Base-by-base conservation (phyloP, 345 rosid genomes). In the Physaria fendleri region DNA sequence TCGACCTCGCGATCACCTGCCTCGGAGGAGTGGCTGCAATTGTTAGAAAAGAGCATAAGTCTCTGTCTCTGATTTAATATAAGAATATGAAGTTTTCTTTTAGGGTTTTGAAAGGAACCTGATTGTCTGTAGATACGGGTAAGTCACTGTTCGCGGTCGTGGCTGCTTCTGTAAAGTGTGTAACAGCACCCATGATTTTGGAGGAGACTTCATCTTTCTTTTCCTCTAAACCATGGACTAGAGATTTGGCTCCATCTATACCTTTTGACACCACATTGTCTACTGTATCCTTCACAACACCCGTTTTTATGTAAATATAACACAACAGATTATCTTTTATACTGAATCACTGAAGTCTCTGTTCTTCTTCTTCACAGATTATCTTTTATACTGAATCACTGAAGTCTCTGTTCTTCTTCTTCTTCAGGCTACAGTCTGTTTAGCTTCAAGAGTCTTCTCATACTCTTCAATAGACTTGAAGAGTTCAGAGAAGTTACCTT, bases 391-490 rank as follows among this genome's bases (percentile, higher is more conserved):
- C n/a, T n/a, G n/a, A n/a, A n/a, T n/a, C n/a, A n/a, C n/a, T n/a
- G n/a, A n/a, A n/a, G n/a, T n/a, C n/a, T n/a, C n/a, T n/a, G 37
- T 56, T 52, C 18, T 2, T 28, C n/a, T n/a, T n/a, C 25, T 30
- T 49, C 9, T 59, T 58, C 34, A 71, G 12, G 53, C 41, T 32
- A 27, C 61, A 34, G 54, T 53, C 58, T 68, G 78, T 51, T 79
- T 85, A n/a, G 79, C 76, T 74, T 81, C 98, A 13, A 91, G 88
- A 1, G 84, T 78, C 77, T 88, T 88, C 82, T 88, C 98, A 3
- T 83, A 91, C 30, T 88, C 98, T 71, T 91, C 98, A 13, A 91
- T 85, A 57, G 96, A 88, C 75, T 82, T 91, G 76, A 88, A 91
- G 64, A 91, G 93, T 79, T 82, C 95, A 2, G 96, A 84, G 65